Evolutionary conservation across 1,284 basidiomycete species (phyloP), one percentile per base, ranked within the genome.

Genomic region (Garcileccinum viscosum): DNA sequence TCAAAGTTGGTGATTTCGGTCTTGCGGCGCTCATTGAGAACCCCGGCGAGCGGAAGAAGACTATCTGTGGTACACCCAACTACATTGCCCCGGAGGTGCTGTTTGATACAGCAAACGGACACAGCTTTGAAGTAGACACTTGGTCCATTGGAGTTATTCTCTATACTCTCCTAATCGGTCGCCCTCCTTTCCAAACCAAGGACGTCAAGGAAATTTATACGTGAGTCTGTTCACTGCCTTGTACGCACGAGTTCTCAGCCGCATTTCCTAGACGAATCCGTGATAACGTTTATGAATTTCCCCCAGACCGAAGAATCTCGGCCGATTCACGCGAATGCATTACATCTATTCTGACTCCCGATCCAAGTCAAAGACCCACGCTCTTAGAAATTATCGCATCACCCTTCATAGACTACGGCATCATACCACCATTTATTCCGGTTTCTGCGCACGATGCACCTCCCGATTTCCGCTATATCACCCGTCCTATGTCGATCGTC

Each of bases 81-180:
- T 99, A 99, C 81, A 99, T 99, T 74, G 98, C 98, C 0, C 98
- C 97, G 0, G 97, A 99, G 80, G 96, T 99, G 40, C 84, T 99
- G 70, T 99, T 98, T 80, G 96, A 98, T 80, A 95, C 94, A 58
- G 95, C 92, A 33, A 97, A 96, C 74, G 96, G 97, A 1, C 97
- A 99, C 82, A 96, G 95, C 79, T 99, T 98, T 77, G 97, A 99
- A 82, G 97, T 99, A 42, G 97, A 99, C 78, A 94, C 97, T 12
- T 99, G 97, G 98, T 96, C 94, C 8, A 93, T 98, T 64, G 98
- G 97, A 15, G 97, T 99, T 64, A 99, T 99, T 71, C 83, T 98
- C 74, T 99, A 99, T 80, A 99, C 98, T 1, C 90, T 99, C 63
- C 85, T 98, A 38, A 88, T 99, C 35, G 98, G 97, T 38, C 91